Conservation (phyloP, 768 basidiomycete genomes). For the Hygrophoropsis aurantiaca region DNA sequence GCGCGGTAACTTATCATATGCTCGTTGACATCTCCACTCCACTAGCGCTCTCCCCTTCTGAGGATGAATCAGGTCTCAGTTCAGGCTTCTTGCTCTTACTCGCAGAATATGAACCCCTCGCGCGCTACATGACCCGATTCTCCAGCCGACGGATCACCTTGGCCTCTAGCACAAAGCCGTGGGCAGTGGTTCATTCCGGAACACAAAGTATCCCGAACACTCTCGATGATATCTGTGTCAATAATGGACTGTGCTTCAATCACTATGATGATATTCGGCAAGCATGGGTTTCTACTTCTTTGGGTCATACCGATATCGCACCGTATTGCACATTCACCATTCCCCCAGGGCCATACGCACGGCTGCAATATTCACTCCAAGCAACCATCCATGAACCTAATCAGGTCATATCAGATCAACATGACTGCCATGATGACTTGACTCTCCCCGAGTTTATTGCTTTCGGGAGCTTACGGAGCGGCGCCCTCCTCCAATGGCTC, state of each 20-base stretch:
- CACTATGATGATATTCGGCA: conserved; percentile 22
- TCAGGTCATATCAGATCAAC: conserved; percentile 37
- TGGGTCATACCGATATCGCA: conserved; percentile 10
- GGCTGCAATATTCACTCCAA: conserved; percentile 36
- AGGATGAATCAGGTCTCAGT: neutral
- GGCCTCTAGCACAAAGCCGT: conserved; percentile 36
- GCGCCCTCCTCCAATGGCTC: conserved; percentile 43
- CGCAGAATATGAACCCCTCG: neutral
- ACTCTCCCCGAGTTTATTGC: conserved; percentile 41
- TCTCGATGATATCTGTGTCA: conserved; percentile 17
- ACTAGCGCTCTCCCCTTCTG: neutral
- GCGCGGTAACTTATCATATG: conserved; percentile 32
- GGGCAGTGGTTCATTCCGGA: conserved; percentile 31
- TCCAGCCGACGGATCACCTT: conserved; percentile 29
- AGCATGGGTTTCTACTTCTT: conserved; percentile 14
- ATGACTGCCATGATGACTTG: conserved; percentile 35
- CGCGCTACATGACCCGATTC: neutral
- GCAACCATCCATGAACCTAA: conserved; percentile 41
- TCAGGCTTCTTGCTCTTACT: conserved; percentile 4
- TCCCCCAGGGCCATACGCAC: conserved; percentile 29
- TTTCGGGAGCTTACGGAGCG: conserved; percentile 42
- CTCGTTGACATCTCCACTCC: conserved; percentile 28
- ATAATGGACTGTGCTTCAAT: conserved; percentile 28
- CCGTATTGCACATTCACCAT: conserved; percentile 31
- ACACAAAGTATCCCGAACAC: conserved; percentile 13